A percentile compares a stretch with the other conserved stretches of the same genome.
These are phyloP conservation scores for Syncephalastrum monosporum DNA, from an alignment of 371 early-diverging fungal species.

Conservation along the genomic window DNA sequence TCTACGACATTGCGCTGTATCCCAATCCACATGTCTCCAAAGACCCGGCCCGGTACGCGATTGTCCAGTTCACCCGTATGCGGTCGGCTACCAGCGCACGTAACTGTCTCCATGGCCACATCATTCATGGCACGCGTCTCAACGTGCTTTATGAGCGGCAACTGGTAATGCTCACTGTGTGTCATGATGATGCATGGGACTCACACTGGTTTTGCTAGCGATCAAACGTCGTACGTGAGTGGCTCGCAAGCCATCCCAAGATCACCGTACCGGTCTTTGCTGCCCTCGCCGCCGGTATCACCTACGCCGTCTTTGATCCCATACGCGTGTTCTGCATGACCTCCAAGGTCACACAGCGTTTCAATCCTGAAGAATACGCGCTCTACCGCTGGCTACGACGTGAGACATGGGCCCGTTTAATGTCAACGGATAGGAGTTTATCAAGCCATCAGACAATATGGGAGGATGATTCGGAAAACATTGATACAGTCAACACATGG, in stretches of 20 bases:
- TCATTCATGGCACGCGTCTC: slow-evolving; percentile 67
- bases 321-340: slow-evolving; percentile 84
- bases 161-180: slow-evolving; percentile 25
- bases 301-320: slow-evolving; percentile 90
- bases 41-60: slow-evolving; percentile 76
- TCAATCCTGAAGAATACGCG: slow-evolving; percentile 65
- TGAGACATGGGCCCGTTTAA: slow-evolving; percentile 57
- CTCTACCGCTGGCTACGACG: slow-evolving; percentile 64
- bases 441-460: slow-evolving; percentile 32
- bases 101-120: slow-evolving; percentile 83
- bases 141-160: slow-evolving; percentile 71
- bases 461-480: slow-evolving; percentile 63
- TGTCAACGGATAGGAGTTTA: slow-evolving; percentile 5
- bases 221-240: slow-evolving; percentile 64
- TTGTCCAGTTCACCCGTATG: slow-evolving; percentile 72
- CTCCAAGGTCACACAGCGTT: slow-evolving; percentile 79
- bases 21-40: slow-evolving; percentile 58
- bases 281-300: slow-evolving; percentile 72
- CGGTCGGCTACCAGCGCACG: slow-evolving; percentile 86
- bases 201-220: slow-evolving; percentile 20
- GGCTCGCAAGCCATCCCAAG: slow-evolving; percentile 72
- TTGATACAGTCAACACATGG: slow-evolving; percentile 56
- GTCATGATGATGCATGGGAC: background rate
- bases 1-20: slow-evolving; percentile 70
- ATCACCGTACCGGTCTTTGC: slow-evolving; percentile 73